Percentiles rank a stretch among this genome's conserved stretches.
phyloP scores from a whole-genome alignment of 2,329 filamentous ascomycete genomes.

The Metarhizium anisopliae region DNA sequence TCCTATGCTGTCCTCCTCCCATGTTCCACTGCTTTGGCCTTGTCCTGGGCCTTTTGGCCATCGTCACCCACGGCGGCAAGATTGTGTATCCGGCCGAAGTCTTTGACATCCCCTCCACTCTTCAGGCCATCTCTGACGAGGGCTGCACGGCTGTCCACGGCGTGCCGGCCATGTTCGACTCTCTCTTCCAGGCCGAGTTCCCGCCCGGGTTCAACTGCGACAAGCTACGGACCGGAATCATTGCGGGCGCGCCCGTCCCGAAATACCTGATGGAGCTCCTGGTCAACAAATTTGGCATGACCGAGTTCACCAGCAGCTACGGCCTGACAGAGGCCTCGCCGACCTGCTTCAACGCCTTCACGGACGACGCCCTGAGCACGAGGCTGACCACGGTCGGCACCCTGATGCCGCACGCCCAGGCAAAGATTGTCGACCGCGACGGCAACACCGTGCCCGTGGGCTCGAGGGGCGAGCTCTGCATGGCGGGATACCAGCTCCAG shows the following conservation, averaged over 20 bases:
- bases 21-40: conserved; percentile 83
- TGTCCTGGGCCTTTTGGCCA: conserved; percentile 64
- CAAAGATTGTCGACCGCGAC: conserved; percentile 66
- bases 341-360: conserved; percentile 74
- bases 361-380: conserved; percentile 57
- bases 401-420: conserved; percentile 64
- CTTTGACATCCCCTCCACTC: conserved; percentile 59
- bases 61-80: conserved; percentile 65
- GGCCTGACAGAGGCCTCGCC: conserved; percentile 71
- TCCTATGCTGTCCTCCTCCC: conserved; percentile 73
- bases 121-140: conserved; percentile 58
- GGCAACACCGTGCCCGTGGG: conserved; percentile 60
- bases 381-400: conserved; percentile 66
- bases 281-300: conserved; percentile 64
- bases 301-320: conserved; percentile 62
- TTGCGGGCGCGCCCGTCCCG: conserved; percentile 70
- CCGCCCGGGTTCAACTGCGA: conserved; percentile 34
- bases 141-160: conserved; percentile 68
- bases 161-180: conserved; percentile 79
- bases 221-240: conserved; percentile 63
- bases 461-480: conserved; percentile 63
- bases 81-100: conserved; percentile 69
- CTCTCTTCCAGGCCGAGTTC: conserved; percentile 41
- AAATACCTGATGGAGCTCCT: conserved; percentile 66
- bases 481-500: conserved; percentile 69